Evolutionary conservation across 2,329 filamentous ascomycete genomes (phyloP).

Genomic region (Aspergillus intermedius): DNA sequence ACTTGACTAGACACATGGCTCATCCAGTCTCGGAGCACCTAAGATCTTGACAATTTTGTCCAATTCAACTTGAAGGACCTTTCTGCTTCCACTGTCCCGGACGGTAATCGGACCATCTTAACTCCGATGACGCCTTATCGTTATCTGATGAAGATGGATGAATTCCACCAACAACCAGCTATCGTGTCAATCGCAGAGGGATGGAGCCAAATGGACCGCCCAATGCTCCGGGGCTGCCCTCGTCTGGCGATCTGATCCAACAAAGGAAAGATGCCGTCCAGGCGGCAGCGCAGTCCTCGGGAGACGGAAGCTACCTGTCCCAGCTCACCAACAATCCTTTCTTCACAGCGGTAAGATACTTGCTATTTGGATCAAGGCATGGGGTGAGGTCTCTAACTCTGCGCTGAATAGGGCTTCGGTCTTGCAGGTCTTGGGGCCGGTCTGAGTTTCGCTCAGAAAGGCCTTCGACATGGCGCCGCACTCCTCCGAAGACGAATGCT

Average conservation of each 20-base stretch:
- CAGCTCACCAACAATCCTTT: constrained; percentile 45
- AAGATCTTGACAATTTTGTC: no score
- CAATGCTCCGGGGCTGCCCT: constrained; percentile 21
- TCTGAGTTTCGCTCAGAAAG: constrained; percentile 72
- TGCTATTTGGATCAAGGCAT: no score
- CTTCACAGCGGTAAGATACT: constrained; percentile 42
- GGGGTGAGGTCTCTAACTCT: background rate
- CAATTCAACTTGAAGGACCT: no score
- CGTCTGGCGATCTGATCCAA: constrained; percentile 30
- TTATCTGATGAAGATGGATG: background rate
- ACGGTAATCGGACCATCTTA: no score
- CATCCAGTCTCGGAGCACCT: no score
- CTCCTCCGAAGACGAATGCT: constrained; percentile 78
- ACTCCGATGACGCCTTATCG: no score
- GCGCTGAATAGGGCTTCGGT: constrained; percentile 61
- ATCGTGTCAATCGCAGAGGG: constrained; percentile 7
- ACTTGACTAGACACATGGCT: no score
- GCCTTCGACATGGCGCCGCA: constrained; percentile 63
- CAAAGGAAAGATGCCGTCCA: constrained; percentile 27
- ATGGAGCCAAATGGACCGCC: constrained; percentile 34
- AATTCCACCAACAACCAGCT: background rate
- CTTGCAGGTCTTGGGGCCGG: constrained; percentile 82
- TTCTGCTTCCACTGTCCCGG: no score
- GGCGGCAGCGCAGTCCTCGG: constrained; percentile 20
- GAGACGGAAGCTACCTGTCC: constrained; percentile 37